phyloP scores from a whole-genome alignment of 2,329 filamentous ascomycete species.

The Verticillium klebahnii region DNA sequence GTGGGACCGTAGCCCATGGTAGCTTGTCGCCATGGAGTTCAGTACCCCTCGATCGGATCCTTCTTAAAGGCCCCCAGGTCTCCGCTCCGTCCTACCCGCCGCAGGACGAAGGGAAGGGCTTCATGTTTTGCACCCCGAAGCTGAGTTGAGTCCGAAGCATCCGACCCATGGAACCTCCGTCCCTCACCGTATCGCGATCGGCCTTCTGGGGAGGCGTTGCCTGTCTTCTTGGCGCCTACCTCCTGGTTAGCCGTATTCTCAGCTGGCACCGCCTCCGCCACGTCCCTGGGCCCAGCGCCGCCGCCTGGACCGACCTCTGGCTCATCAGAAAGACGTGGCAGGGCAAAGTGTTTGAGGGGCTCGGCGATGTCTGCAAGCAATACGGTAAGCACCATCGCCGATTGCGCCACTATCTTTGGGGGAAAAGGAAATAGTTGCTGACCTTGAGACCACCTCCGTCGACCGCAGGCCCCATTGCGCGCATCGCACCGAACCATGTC shows the following conservation, averaged over 20 bases:
- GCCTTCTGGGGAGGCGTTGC: constrained; percentile 7
- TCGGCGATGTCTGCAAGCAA: constrained; percentile 7
- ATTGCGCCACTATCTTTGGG: not conserved
- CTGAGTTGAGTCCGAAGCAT: too few species aligned
- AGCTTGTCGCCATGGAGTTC: too few species aligned
- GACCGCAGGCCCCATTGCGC: constrained; percentile 17
- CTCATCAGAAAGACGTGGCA: constrained; percentile 14
- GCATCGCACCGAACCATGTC: constrained; percentile 14
- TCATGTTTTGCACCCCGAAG: too few species aligned
- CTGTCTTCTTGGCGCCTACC: not conserved
- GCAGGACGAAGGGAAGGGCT: too few species aligned
- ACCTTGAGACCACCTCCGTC: constrained; percentile 9
- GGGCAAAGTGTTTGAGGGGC: constrained; percentile 16
- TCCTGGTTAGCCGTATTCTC: constrained; percentile 2
- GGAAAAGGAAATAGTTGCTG: too few species aligned
- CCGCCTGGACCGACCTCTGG: constrained; percentile 23
- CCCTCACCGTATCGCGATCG: too few species aligned
- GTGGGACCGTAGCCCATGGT: too few species aligned
- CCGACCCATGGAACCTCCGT: too few species aligned
- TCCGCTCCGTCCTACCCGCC: too few species aligned
- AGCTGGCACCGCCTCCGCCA: constrained; percentile 18
- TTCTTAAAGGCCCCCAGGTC: too few species aligned
- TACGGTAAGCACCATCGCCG: constrained; percentile 13
- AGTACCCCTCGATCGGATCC: too few species aligned
- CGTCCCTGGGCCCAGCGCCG: constrained; percentile 20